Percentiles rank a stretch among this genome's conserved stretches.
Evolutionary conservation across 768 basidiomycete species (phyloP).

Genomic region (Hericium rajendrae): DNA sequence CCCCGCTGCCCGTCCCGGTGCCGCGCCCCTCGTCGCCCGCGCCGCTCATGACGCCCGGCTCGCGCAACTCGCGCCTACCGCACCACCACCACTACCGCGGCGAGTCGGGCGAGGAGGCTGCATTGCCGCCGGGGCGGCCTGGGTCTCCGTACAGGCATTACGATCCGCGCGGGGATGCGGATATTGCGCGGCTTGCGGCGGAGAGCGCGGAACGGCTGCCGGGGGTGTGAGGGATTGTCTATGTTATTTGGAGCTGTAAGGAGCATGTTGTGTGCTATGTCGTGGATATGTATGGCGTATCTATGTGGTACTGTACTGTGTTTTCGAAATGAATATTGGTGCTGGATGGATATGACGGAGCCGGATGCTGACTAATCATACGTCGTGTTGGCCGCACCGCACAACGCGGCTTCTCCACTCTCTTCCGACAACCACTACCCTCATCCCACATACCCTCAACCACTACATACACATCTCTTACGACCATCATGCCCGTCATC

Average conservation of each 20-base stretch:
- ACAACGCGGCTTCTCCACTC: too few relatives aligned
- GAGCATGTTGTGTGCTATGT: not conserved
- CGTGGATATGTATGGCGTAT: not conserved
- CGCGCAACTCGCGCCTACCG: not conserved
- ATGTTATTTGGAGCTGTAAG: not conserved
- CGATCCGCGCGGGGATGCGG: conserved; percentile 7
- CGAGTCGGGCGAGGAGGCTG: conserved; percentile 3
- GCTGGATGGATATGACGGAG: not conserved
- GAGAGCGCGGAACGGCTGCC: conserved; percentile 4
- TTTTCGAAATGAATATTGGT: not conserved
- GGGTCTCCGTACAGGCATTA: conserved; percentile 10
- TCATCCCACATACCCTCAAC: not conserved
- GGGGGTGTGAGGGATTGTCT: not conserved
- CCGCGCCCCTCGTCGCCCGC: not conserved
- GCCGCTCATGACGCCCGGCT: not conserved
- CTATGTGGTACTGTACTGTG: not conserved
- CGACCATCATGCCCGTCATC: conserved; percentile 10
- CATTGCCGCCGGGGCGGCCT: conserved; percentile 7
- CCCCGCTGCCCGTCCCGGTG: not conserved
- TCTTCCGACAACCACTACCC: too few relatives aligned
- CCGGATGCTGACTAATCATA: not conserved
- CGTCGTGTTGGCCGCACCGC: not conserved
- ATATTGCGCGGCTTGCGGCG: conserved; percentile 10
- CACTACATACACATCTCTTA: not conserved
- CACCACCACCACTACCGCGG: not conserved